A percentile compares a stretch with the other conserved stretches of the same genome.
Evolutionary conservation across 768 basidiomycete species (phyloP).

Genomic region (Leccinum variicolor): DNA sequence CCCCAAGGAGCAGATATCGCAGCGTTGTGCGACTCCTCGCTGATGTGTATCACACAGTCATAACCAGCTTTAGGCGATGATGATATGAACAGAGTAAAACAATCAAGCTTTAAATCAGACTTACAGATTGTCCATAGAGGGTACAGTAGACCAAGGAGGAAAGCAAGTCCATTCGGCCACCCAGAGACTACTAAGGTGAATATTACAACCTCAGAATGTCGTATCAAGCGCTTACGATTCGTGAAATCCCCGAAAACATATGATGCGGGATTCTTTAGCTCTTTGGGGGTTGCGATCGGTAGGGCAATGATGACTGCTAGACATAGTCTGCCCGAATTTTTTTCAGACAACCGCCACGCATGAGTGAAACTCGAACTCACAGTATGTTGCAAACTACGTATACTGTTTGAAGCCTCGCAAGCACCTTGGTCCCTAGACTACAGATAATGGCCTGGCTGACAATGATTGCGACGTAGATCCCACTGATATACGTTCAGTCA

Average conservation of each 20-base stretch:
- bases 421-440: slow-evolving; percentile 56
- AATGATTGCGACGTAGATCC: slow-evolving; percentile 58
- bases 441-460: slow-evolving; percentile 59
- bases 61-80: slow-evolving; percentile 32
- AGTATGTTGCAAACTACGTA: slow-evolving; percentile 40
- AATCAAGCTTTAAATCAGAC: slow-evolving; percentile 29
- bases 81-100: slow-evolving; percentile 25
- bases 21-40: slow-evolving; percentile 53
- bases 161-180: slow-evolving; percentile 44
- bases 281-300: slow-evolving; percentile 57
- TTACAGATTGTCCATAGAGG: slow-evolving; percentile 45
- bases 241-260: slow-evolving; percentile 60
- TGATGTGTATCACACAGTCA: slow-evolving; percentile 43
- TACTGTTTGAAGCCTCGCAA: slow-evolving; percentile 65
- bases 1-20: slow-evolving; percentile 53
- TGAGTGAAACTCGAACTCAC: slow-evolving; percentile 13
- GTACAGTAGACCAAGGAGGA: slow-evolving; percentile 43
- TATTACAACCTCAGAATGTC: not conserved
- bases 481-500: slow-evolving; percentile 42
- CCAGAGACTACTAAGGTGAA: slow-evolving; percentile 27
- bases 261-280: slow-evolving; percentile 53
- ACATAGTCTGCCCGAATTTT: slow-evolving; percentile 8
- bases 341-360: not conserved
- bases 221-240: slow-evolving; percentile 40
- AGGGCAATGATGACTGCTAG: slow-evolving; percentile 48